These are phyloP conservation scores for Pichia sp. DNA, from an alignment of 1,139 yeast genomes.

Conservation along the genomic window DNA sequence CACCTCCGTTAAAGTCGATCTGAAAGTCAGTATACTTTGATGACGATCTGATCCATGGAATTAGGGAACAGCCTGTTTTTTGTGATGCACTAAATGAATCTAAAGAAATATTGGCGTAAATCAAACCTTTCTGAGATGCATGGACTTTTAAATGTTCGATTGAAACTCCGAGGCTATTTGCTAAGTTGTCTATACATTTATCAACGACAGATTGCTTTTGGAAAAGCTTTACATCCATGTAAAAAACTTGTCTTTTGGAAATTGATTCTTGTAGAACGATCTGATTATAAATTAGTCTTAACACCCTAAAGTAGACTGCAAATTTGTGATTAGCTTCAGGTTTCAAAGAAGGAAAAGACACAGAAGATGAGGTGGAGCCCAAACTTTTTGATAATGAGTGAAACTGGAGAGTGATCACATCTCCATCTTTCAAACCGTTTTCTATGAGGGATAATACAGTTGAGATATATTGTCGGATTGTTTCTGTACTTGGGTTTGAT, in stretches of 20 bases:
- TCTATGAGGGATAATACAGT: slow-evolving; percentile 9
- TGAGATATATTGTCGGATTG: not conserved
- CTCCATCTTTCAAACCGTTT: slow-evolving; percentile 15
- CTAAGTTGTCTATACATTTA: slow-evolving; percentile 36
- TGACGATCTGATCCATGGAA: slow-evolving; percentile 29
- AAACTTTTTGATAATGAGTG: not conserved
- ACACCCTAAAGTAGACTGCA: slow-evolving; percentile 24
- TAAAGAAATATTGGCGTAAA: slow-evolving; percentile 37
- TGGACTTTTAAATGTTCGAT: slow-evolving; percentile 37
- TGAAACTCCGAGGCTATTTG: slow-evolving; percentile 31
- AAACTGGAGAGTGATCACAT: slow-evolving; percentile 7
- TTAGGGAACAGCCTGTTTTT: slow-evolving; percentile 23
- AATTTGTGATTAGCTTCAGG: slow-evolving; percentile 20
- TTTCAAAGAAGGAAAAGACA: slow-evolving; percentile 23
- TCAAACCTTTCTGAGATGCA: slow-evolving; percentile 63
- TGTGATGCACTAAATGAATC: not conserved
- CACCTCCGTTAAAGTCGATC: not conserved
- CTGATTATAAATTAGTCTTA: slow-evolving; percentile 23
- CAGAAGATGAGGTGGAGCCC: not conserved
- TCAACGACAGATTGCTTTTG: slow-evolving; percentile 46
- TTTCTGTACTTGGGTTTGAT: not conserved
- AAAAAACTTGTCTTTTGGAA: slow-evolving; percentile 63
- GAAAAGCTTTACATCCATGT: slow-evolving; percentile 59
- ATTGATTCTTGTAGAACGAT: slow-evolving; percentile 28
- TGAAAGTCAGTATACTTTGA: not conserved